These are phyloP conservation scores for Hypoxylon sp. DNA, from an alignment of 2,329 filamentous ascomycete genomes.

Conservation along the genomic window DNA sequence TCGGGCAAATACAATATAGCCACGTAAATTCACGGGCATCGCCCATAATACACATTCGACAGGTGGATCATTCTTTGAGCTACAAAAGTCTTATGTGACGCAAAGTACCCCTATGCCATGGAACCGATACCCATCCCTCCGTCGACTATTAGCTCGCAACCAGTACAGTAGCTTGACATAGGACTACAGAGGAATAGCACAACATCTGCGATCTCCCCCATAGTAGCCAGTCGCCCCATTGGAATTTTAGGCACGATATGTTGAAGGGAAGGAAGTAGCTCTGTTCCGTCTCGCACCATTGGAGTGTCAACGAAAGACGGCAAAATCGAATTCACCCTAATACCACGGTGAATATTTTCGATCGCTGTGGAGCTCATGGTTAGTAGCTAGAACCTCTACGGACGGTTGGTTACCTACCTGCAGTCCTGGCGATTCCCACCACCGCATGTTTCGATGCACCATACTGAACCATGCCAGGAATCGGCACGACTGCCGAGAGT, in stretches of 20 bases:
- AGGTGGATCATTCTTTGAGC: not conserved
- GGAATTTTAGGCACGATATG: not conserved
- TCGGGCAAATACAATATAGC: not conserved
- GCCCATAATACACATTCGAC: not conserved
- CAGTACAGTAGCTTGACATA: not conserved
- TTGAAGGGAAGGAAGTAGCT: not conserved
- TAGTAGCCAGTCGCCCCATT: not conserved
- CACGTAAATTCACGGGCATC: not conserved
- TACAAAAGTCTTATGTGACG: not conserved
- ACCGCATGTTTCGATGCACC: constrained; percentile 25
- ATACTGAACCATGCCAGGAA: constrained; percentile 15
- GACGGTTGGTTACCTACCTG: not conserved
- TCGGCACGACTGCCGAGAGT: not conserved
- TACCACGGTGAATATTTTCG: not conserved
- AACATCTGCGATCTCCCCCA: not conserved
- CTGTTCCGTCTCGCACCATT: not conserved
- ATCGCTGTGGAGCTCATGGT: not conserved
- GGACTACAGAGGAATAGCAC: not conserved
- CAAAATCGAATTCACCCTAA: not conserved
- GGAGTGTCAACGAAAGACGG: not conserved
- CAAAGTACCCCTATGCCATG: not conserved
- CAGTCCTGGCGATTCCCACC: constrained; percentile 19
- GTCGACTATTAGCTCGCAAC: not conserved
- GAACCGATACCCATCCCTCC: not conserved
- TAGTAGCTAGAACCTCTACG: not conserved